Base-by-base conservation (phyloP, 2,329 filamentous ascomycete species). In the Arthrobotrys pseudoclavata region DNA sequence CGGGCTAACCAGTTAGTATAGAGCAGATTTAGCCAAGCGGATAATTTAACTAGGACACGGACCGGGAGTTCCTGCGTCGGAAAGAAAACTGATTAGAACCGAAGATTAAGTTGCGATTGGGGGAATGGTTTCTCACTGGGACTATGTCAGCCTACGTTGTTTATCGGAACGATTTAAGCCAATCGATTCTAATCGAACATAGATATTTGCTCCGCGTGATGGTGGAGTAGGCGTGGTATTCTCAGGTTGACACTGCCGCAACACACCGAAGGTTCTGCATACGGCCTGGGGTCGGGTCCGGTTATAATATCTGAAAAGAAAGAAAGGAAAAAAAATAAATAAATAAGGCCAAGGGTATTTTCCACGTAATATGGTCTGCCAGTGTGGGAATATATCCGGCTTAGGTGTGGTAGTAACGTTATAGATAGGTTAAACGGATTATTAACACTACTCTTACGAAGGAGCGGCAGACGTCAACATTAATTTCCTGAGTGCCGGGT, bases 31-130 rank as follows among this genome's bases (percentile, higher is more conserved):
- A 68, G 62, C 70, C 70, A 67, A 68, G 55, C 63, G 70, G 62
- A 61, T 67, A 75, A 62, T 61, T 29, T 24, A 55, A 45, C 61
- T 40, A 57, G 69, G 42, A 53, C 15, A 72, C 42, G 61, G 55
- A 34, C 40, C 53, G 62, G 70, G 53, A 75, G 62, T 68, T 68
- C 70, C 70, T 75, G 62, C 62, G 52, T 53, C 62, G 70, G 62
- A 68, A 62, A 53, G 62, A 68, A 75, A 47, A 68, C 53, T 61
- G 9, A 52, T 48, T 20, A 68, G 22, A 45, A 62, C 70, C 70
- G 70, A 68, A 68, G 55, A 67, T 62, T 45, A 47, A 67, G 18
- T 45, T 57, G 7, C 26, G 15, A 37, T 55, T 75, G 22, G 40
- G 37, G 42, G 53, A 61, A 55, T 3, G 4, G 22, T 18, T 75